Evolutionary conservation across 163 green algal species (phyloP).

Genomic region (Chlamydomonas reinhardtii): DNA sequence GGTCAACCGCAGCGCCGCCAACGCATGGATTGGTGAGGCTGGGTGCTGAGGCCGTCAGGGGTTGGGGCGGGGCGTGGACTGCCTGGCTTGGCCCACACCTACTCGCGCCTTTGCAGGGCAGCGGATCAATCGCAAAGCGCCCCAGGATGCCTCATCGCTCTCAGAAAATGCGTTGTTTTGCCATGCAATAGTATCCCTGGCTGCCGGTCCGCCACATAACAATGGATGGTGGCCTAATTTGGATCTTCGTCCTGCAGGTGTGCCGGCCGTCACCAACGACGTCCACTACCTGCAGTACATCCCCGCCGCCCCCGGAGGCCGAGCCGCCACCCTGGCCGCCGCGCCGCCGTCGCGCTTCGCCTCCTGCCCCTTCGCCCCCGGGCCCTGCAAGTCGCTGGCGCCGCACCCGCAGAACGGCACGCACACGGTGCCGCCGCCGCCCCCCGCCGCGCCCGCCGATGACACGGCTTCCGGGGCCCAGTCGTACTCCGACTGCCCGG

Average conservation of each 20-base stretch:
- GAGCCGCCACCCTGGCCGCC: background rate
- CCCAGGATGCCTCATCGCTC: no score
- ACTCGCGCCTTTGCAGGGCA: no score
- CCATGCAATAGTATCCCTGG: no score
- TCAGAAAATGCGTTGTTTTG: no score
- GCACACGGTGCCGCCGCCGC: background rate
- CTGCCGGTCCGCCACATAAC: no score
- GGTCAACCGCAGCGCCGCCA: background rate
- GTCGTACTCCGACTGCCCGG: background rate
- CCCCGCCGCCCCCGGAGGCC: background rate
- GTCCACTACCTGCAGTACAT: conserved; percentile 28
- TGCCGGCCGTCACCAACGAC: conserved; percentile 9
- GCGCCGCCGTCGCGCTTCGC: background rate
- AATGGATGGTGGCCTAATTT: no score
- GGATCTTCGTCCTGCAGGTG: background rate
- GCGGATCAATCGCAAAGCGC: no score
- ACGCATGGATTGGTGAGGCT: background rate
- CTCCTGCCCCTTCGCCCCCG: background rate
- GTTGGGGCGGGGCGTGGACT: no score
- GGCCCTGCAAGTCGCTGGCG: background rate
- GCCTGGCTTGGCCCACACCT: no score
- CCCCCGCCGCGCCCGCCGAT: background rate
- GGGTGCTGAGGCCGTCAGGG: no score
- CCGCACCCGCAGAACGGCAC: background rate
- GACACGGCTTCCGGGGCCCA: no score